phyloP scores from a whole-genome alignment of 352 stramenopile species.

The Phytophthora lateralis region DNA sequence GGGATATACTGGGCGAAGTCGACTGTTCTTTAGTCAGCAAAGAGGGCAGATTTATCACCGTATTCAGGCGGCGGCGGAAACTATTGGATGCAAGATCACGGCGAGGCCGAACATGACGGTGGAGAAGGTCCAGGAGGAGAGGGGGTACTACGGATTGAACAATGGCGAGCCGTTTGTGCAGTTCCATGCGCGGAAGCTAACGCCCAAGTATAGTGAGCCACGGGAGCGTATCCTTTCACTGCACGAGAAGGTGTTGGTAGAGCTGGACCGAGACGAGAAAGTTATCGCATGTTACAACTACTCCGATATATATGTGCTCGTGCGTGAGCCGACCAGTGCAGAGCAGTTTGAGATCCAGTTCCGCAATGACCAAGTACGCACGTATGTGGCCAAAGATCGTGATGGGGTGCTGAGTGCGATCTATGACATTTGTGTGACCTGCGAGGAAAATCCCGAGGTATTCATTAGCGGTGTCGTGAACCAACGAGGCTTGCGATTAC shows the following conservation, averaged over 20 bases:
- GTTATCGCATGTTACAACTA: slow-evolving; percentile 73
- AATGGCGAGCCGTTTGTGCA: slow-evolving; percentile 68
- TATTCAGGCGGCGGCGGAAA: slow-evolving; percentile 62
- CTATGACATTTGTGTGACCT: slow-evolving; percentile 81
- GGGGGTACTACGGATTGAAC: slow-evolving; percentile 48
- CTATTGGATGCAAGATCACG: slow-evolving; percentile 64
- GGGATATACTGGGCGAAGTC: slow-evolving; percentile 67
- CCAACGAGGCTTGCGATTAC: slow-evolving; percentile 66
- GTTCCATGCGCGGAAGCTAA: slow-evolving; percentile 72
- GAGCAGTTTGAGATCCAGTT: slow-evolving; percentile 83
- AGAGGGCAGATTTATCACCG: slow-evolving; percentile 53
- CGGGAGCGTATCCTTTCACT: slow-evolving; percentile 65
- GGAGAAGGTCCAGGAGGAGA: slow-evolving; percentile 53
- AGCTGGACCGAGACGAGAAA: slow-evolving; percentile 55
- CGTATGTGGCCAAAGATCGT: slow-evolving; percentile 70
- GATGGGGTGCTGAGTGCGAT: slow-evolving; percentile 78
- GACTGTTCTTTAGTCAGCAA: slow-evolving; percentile 75
- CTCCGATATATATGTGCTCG: slow-evolving; percentile 70
- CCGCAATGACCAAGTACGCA: slow-evolving; percentile 56
- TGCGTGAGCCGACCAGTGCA: slow-evolving; percentile 47
- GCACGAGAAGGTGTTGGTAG: slow-evolving; percentile 72
- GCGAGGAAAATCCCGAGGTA: slow-evolving; percentile 72
- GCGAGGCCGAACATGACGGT: slow-evolving; percentile 40
- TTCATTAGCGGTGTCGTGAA: slow-evolving; percentile 76
- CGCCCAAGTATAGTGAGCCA: slow-evolving; percentile 60